Evolutionary conservation across 1,284 basidiomycete species (phyloP), one percentile per base, ranked within the genome.

Genomic region (Sanguinoderma infundibulare): DNA sequence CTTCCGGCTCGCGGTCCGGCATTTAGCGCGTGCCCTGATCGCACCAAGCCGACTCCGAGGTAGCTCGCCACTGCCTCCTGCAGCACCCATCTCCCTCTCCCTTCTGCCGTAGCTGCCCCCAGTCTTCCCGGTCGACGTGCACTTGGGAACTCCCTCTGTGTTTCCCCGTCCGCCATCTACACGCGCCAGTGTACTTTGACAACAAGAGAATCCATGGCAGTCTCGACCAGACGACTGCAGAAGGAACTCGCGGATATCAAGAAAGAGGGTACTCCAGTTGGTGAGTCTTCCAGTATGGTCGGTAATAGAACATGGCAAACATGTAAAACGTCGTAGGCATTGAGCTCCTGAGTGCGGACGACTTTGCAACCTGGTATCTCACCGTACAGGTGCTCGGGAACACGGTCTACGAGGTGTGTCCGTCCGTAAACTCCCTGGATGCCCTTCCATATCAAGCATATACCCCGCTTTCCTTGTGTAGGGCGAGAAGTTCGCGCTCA

Each of bases 341-440:
- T 67, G 81, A 76, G 52, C 80, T 94, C 22, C 69, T 91, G 44
- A 81, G 83, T 60, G 89, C 90, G 6, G 89, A 92, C 61, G 84
- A 92, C 76, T 89, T 92, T 69, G 77, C 83, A 68, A 87, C 81
- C 44, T 93, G 92, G 91, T 75, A 80, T 66, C 85, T 93, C 70
- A 82, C 86, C 5, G 85, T 93, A 68, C 87, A 94, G 73, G 88
- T 93, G 51, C 84, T 92, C 78, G 92, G 91, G 32, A 87, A 93
- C 60, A 90, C 87, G 44, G 70, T 89, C 61, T 94, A 91, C 77
- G 72, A 85, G 80, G 91, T 86, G 67, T 58, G 78, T 59, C 50
- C 24, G 49, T 54, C 22, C 47, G 5, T n/a, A 1, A 53, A 2
- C 22, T 12, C 49, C 20, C 34, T 28, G 30, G 9, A 14, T 35